Conservation (phyloP, 2,329 filamentous ascomycete species). For the Hypoxylon sp. region DNA sequence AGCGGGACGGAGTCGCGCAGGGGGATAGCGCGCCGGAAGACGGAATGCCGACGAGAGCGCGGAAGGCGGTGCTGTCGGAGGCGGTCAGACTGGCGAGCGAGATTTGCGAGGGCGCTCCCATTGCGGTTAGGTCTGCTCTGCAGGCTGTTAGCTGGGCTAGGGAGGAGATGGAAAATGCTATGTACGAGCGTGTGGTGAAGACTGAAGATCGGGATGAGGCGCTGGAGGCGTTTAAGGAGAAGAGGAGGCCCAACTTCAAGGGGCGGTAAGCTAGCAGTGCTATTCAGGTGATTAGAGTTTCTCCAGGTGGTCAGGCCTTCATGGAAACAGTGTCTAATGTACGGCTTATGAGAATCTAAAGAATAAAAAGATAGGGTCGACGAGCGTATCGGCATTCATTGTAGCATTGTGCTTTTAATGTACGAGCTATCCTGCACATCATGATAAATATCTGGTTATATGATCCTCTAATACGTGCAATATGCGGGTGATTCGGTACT, state of each 20-base stretch:
- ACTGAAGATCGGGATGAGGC: conserved; percentile 93
- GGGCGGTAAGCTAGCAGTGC: conserved; percentile 57
- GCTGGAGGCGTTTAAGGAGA: conserved; percentile 82
- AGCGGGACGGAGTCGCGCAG: conserved; percentile 59
- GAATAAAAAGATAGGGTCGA: not conserved
- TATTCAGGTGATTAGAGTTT: not conserved
- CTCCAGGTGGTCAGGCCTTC: not conserved
- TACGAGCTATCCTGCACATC: not conserved
- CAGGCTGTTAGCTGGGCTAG: conserved; percentile 80
- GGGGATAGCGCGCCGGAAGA: conserved; percentile 53
- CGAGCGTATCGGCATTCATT: not conserved
- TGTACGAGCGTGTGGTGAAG: conserved; percentile 85
- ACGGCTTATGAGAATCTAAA: not conserved
- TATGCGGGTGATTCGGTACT: not conserved
- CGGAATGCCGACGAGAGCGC: conserved; percentile 69
- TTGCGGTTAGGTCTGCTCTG: conserved; percentile 84
- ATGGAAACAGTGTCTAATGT: not conserved
- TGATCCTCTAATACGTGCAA: no score
- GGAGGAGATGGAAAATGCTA: conserved; percentile 86
- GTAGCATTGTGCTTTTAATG: not conserved
- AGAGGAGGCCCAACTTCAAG: conserved; percentile 72
- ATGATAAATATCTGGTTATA: not conserved
- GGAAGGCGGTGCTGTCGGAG: conserved; percentile 79
- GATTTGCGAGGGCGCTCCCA: conserved; percentile 90
- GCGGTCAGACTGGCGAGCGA: conserved; percentile 83